Conservation (phyloP, 495 filamentous ascomycete species). For the Lophium mytilinum region DNA sequence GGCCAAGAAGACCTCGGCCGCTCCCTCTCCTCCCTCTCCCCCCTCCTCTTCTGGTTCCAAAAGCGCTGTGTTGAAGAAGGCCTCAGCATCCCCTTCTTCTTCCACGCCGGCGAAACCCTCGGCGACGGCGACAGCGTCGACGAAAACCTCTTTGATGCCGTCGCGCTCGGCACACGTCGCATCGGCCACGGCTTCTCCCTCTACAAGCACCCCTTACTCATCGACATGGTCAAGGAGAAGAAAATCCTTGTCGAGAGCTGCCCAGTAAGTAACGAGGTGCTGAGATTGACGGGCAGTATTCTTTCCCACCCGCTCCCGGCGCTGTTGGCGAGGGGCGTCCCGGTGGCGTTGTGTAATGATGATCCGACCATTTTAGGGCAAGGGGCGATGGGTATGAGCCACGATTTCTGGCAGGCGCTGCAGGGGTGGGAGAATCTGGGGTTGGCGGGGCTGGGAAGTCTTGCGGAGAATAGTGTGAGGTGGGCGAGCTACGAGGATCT, state of each 20-base stretch:
- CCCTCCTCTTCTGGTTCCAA: slow-evolving; percentile 86
- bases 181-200: slow-evolving; percentile 85
- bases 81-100: slow-evolving; percentile 88
- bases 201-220: slow-evolving; percentile 83
- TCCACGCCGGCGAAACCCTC: slow-evolving; percentile 82
- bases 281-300: slow-evolving; percentile 68
- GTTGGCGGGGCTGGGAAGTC: slow-evolving; percentile 66
- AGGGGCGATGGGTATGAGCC: slow-evolving; percentile 64
- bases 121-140: slow-evolving; percentile 70
- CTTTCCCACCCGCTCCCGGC: slow-evolving; percentile 75
- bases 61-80: slow-evolving; percentile 71
- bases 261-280: slow-evolving; percentile 76
- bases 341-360: slow-evolving; percentile 72
- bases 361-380: slow-evolving; percentile 78
- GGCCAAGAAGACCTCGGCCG: slow-evolving; percentile 76
- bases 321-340: slow-evolving; percentile 74
- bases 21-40: slow-evolving; percentile 65
- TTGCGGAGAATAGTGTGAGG: slow-evolving; percentile 86
- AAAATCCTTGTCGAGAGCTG: slow-evolving; percentile 82
- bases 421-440: slow-evolving; percentile 82
- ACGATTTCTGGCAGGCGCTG: slow-evolving; percentile 88
- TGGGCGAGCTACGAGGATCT: slow-evolving; percentile 87
- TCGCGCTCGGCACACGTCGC: slow-evolving; percentile 76
- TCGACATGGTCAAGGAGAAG: slow-evolving; percentile 79
- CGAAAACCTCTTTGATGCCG: slow-evolving; percentile 81